A percentile compares a stretch with the other conserved stretches of the same genome.
Evolutionary conservation across 148 eudicot species (phyloP).

Genomic region (Camellia lanceoleosa): DNA sequence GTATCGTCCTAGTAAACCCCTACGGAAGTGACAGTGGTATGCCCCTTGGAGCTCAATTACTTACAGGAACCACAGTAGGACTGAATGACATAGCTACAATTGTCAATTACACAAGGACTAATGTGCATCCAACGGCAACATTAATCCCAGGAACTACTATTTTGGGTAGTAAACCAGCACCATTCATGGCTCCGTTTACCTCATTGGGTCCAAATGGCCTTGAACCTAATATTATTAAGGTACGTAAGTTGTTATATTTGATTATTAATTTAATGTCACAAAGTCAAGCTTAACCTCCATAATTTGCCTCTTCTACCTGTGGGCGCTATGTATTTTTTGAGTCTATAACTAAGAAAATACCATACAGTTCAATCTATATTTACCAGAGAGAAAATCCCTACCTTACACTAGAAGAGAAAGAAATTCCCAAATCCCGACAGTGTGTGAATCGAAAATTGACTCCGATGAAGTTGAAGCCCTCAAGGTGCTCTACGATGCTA

Average conservation of each 20-base stretch:
- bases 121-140: constrained; percentile 13
- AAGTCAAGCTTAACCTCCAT: too few species aligned
- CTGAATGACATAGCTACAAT: not conserved
- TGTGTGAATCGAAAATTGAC: too few species aligned
- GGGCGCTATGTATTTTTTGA: too few species aligned
- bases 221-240: constrained; percentile 23
- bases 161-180: constrained; percentile 14
- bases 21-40: not conserved
- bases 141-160: constrained; percentile 12
- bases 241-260: not conserved
- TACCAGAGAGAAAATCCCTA: too few species aligned
- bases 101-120: constrained; percentile 9
- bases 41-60: constrained; percentile 10
- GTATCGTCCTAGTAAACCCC: constrained; percentile 14
- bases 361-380: too few species aligned
- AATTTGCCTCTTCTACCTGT: too few species aligned
- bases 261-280: too few species aligned
- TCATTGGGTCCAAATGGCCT: constrained; percentile 18
- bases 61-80: constrained; percentile 12
- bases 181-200: constrained; percentile 22
- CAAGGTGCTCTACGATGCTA: too few species aligned
- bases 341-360: too few species aligned
- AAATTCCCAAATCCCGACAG: too few species aligned
- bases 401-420: too few species aligned
- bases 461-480: too few species aligned